These are phyloP conservation scores for Pythium scleroteichum DNA, from an alignment of 352 stramenopile species.

Conservation along the genomic window DNA sequence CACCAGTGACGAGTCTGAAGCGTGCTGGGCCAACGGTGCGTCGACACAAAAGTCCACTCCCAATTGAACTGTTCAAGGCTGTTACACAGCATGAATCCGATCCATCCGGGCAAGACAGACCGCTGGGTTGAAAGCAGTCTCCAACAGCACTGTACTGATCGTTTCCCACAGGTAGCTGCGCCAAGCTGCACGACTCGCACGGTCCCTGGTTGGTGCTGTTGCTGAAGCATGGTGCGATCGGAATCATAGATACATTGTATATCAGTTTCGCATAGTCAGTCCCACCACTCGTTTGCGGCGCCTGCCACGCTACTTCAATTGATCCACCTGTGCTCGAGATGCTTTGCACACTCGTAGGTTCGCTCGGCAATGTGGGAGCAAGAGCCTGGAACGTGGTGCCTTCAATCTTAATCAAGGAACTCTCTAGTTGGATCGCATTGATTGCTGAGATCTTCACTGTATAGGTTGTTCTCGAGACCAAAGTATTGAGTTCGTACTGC, in stretches of 20 bases:
- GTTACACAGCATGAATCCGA: conserved; percentile 48
- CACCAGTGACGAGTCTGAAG: conserved; percentile 26
- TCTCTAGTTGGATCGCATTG: conserved; percentile 37
- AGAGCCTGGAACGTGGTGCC: conserved; percentile 47
- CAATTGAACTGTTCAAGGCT: conserved; percentile 17
- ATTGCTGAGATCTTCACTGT: conserved; percentile 48
- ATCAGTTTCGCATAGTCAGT: conserved; percentile 28
- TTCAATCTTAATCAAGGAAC: conserved; percentile 14
- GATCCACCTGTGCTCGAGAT: conserved; percentile 40
- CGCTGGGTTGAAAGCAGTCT: conserved; percentile 25
- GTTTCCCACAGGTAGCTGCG: conserved; percentile 18
- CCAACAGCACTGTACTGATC: conserved; percentile 30
- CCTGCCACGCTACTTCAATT: conserved; percentile 60
- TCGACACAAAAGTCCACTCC: conserved; percentile 31
- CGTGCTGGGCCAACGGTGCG: conserved; percentile 9
- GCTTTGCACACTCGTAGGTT: conserved; percentile 31
- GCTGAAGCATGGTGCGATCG: conserved; percentile 35
- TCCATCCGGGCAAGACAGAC: conserved; percentile 37
- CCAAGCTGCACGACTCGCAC: conserved; percentile 38
- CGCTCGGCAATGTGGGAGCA: conserved; percentile 30
- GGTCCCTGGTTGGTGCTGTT: neutral
- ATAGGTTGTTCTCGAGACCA: conserved; percentile 46
- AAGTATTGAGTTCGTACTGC: conserved; percentile 26
- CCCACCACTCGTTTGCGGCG: conserved; percentile 41
- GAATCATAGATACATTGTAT: conserved; percentile 50